A percentile compares a stretch with the other conserved stretches of the same genome.
phyloP scores from a whole-genome alignment of 192 early-diverging fungal genomes.

The Coemansia sp. region DNA sequence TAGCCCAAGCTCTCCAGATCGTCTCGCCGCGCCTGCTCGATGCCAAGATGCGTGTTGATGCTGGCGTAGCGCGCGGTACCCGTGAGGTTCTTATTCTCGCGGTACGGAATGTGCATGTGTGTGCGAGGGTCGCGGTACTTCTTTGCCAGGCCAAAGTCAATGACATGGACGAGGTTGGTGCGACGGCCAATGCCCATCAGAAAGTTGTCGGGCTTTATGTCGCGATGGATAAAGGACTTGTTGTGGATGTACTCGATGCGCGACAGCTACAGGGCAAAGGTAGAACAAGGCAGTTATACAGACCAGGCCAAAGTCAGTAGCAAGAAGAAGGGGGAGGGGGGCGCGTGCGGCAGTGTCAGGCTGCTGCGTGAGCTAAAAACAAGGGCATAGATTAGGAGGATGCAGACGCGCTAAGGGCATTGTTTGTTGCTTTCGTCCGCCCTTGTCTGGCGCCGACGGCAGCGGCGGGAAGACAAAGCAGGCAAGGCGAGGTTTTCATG shows the following conservation, averaged over 20 bases:
- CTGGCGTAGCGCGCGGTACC: conserved; percentile 93
- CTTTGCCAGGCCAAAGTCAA: conserved; percentile 93
- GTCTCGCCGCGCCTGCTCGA: conserved; percentile 89
- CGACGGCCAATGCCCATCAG: conserved; percentile 86
- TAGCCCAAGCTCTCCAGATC: conserved; percentile 91
- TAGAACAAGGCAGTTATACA: conserved; percentile 4
- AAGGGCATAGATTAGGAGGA: conserved; percentile 2
- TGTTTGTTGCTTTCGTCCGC: conserved; percentile 1
- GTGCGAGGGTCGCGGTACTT: conserved; percentile 86
- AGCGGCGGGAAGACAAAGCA: not conserved
- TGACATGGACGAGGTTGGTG: conserved; percentile 82
- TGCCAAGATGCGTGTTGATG: conserved; percentile 85
- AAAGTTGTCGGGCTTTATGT: conserved; percentile 94
- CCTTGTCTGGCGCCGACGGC: not conserved
- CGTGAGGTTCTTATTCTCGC: conserved; percentile 92
- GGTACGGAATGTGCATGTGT: conserved; percentile 86
- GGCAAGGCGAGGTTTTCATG: not conserved
- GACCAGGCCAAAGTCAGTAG: conserved; percentile 14
- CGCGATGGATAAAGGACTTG: conserved; percentile 91
- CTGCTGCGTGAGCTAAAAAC: not conserved
- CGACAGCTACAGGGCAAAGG: conserved; percentile 60
- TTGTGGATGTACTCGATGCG: conserved; percentile 81
- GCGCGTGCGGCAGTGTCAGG: not conserved
- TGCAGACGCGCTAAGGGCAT: conserved; percentile 10
- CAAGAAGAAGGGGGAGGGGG: not conserved